Evolutionary conservation across 331 rosid species (phyloP).

Genomic region (Stylosanthes scabra): DNA sequence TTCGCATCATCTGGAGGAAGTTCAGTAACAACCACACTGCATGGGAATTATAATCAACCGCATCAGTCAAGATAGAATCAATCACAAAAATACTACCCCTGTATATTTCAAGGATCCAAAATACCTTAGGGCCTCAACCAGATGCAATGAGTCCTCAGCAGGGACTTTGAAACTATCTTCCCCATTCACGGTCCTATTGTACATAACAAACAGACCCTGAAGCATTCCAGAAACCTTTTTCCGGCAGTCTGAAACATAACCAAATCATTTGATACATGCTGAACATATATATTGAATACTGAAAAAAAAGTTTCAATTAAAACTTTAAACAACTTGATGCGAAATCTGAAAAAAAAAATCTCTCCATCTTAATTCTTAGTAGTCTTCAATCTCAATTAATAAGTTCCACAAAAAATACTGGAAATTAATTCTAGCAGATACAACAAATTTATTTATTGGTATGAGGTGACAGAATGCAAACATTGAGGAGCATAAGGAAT

Average conservation of each 20-base stretch:
- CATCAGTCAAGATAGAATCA: conserved; percentile 29
- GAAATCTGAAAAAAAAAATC: conserved; percentile 11
- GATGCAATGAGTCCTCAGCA: conserved; percentile 92
- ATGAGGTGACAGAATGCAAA: too few species aligned
- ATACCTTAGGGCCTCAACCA: conserved; percentile 97
- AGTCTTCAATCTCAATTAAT: background rate
- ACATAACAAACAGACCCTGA: conserved; percentile 95
- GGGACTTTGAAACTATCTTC: conserved; percentile 92
- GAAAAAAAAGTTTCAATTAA: background rate
- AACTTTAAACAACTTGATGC: background rate
- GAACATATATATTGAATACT: conserved; percentile 1
- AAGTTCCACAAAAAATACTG: conserved; percentile 20
- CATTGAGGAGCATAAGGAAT: too few species aligned
- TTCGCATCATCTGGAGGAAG: conserved; percentile 91
- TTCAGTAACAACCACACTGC: conserved; percentile 93
- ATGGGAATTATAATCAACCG: conserved; percentile 35
- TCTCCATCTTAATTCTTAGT: background rate
- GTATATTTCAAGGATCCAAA: conserved; percentile 35
- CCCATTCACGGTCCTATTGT: conserved; percentile 82
- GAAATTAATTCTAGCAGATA: background rate
- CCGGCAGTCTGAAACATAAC: conserved; percentile 79
- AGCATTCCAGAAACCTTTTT: conserved; percentile 92
- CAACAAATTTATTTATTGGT: too few species aligned
- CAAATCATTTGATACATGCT: conserved; percentile 31
- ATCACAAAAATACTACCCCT: conserved; percentile 30